Conservation (phyloP, 1,284 basidiomycete genomes). For the Xerocomus minutiporus region DNA sequence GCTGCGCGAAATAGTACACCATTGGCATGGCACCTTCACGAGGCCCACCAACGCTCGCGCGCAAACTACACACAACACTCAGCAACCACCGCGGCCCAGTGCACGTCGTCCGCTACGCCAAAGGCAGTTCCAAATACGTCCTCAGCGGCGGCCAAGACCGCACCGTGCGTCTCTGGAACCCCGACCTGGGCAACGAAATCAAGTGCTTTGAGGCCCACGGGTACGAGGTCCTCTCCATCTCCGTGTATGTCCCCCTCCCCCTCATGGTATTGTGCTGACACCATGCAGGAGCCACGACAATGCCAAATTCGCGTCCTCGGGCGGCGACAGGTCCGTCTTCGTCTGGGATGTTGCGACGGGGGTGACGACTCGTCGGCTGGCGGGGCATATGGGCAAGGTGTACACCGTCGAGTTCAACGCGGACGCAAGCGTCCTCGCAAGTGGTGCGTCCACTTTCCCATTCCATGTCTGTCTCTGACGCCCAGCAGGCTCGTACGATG, state of each 20-base stretch:
- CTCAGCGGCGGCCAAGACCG: slow-evolving; percentile 91
- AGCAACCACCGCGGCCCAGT: slow-evolving; percentile 73
- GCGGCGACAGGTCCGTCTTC: slow-evolving; percentile 89
- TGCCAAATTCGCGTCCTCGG: slow-evolving; percentile 88
- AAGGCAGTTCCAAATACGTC: slow-evolving; percentile 82
- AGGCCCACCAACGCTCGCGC: slow-evolving; percentile 53
- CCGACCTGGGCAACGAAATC: slow-evolving; percentile 77
- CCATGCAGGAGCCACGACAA: slow-evolving; percentile 82
- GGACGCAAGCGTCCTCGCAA: slow-evolving; percentile 81
- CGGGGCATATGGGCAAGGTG: slow-evolving; percentile 88
- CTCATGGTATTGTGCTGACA: background rate
- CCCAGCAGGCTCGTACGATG: slow-evolving; percentile 74
- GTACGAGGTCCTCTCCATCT: slow-evolving; percentile 88
- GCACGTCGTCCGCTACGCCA: slow-evolving; percentile 81
- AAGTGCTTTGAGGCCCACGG: slow-evolving; percentile 89
- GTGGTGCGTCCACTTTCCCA: slow-evolving; percentile 46
- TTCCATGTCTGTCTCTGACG: background rate
- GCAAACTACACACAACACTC: slow-evolving; percentile 59
- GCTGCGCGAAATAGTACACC: no score
- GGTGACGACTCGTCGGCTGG: slow-evolving; percentile 72
- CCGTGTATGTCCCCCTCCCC: slow-evolving; percentile 58
- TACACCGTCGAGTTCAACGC: slow-evolving; percentile 87
- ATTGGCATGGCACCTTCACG: slow-evolving; percentile 58
- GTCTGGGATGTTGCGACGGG: slow-evolving; percentile 95
- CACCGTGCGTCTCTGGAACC: slow-evolving; percentile 89